A percentile compares a stretch with the other conserved stretches of the same genome.
These are phyloP conservation scores for Calonectria montana DNA, from an alignment of 2,329 filamentous ascomycete species.

Conservation along the genomic window DNA sequence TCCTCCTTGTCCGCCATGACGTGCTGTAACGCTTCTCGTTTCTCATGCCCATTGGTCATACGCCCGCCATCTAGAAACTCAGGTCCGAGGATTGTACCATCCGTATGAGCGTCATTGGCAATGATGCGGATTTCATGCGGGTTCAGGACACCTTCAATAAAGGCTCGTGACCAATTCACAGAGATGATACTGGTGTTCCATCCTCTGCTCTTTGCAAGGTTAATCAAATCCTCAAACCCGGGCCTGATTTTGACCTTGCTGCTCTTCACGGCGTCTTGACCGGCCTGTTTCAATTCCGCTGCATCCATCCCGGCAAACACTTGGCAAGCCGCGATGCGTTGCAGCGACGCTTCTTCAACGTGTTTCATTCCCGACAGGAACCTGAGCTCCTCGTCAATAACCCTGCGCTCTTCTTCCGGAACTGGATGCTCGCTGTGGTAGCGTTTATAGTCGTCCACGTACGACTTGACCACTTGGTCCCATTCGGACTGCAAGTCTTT, in stretches of 20 bases:
- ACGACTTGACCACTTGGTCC: conserved; percentile 58
- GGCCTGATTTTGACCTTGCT: conserved; percentile 50
- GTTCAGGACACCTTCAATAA: conserved; percentile 58
- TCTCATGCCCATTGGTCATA: conserved; percentile 57
- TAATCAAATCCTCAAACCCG: conserved; percentile 53
- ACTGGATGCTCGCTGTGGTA: conserved; percentile 52
- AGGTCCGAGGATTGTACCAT: conserved; percentile 57
- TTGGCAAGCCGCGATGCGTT: conserved; percentile 54
- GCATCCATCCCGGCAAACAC: conserved; percentile 57
- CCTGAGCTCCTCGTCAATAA: conserved; percentile 52
- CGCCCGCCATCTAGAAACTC: conserved; percentile 38
- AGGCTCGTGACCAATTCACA: conserved; percentile 63
- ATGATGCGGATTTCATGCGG: conserved; percentile 49
- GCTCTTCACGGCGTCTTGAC: conserved; percentile 47
- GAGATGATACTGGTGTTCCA: conserved; percentile 60
- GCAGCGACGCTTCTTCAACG: conserved; percentile 60
- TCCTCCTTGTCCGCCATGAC: conserved; percentile 37
- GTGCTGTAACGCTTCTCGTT: conserved; percentile 54
- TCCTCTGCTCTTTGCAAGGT: conserved; percentile 38
- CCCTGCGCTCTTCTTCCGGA: conserved; percentile 46
- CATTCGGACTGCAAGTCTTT: conserved; percentile 53
- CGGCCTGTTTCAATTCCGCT: conserved; percentile 51
- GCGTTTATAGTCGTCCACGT: conserved; percentile 54
- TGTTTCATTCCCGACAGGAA: conserved; percentile 57
- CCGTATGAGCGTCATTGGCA: conserved; percentile 56